phyloP scores from a whole-genome alignment of 2,329 filamentous ascomycete species.

The Didymella sp. region DNA sequence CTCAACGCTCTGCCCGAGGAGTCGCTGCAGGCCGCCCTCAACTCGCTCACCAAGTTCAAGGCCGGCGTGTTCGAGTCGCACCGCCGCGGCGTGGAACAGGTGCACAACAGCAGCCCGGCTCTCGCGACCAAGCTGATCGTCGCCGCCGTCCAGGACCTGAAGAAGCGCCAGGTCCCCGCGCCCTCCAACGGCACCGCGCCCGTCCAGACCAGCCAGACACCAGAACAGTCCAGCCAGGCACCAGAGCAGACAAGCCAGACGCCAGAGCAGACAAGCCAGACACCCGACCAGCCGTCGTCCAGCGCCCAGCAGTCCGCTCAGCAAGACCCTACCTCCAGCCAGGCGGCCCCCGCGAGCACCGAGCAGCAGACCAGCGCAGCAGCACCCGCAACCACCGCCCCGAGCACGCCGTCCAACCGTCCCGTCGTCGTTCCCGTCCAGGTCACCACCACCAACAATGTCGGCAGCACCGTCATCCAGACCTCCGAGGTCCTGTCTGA shows the following conservation, averaged over 20 bases:
- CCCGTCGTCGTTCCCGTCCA: conserved; percentile 49
- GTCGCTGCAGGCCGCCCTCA: conserved; percentile 70
- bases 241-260: too few species aligned
- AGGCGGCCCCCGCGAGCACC: conserved; percentile 10
- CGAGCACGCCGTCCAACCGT: conserved; percentile 22
- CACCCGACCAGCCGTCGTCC: conserved; percentile 13
- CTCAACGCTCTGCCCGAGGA: conserved; percentile 64
- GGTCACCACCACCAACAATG: conserved; percentile 49
- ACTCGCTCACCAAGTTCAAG: conserved; percentile 68
- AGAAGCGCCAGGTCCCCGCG: conserved; percentile 49
- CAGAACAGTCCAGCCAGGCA: conserved; percentile 17
- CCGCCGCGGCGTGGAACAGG: conserved; percentile 66
- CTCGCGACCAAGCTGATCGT: conserved; percentile 69
- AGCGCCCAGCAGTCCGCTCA: conserved; percentile 17
- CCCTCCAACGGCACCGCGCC: conserved; percentile 37
- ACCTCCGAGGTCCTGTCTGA: conserved; percentile 52
- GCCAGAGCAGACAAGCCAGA: conserved; percentile 5
- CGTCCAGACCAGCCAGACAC: conserved; percentile 14
- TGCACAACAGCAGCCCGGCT: conserved; percentile 66
- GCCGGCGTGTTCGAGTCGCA: conserved; percentile 73
- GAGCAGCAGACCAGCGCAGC: conserved; percentile 4
- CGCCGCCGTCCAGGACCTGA: conserved; percentile 63
- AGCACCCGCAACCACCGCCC: conserved; percentile 11
- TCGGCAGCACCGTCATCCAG: conserved; percentile 45
- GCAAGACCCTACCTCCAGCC: conserved; percentile 3